These are phyloP conservation scores for Yamadazyma philogaea DNA, from an alignment of 805 yeast species.

Conservation along the genomic window DNA sequence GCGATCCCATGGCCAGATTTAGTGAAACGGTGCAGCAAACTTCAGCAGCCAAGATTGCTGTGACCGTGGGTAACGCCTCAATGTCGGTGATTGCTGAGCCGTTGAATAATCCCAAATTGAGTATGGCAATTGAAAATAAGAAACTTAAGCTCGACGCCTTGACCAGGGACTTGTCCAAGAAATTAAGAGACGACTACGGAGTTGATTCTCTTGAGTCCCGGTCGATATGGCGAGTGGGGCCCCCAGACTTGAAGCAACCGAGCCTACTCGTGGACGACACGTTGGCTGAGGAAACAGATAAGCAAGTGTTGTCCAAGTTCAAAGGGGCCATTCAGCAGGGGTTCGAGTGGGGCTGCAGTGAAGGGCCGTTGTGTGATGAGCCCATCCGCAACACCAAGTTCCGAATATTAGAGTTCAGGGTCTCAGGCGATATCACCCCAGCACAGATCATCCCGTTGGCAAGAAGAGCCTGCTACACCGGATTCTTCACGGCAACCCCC, in stretches of 20 bases:
- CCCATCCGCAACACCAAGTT: conserved; percentile 69
- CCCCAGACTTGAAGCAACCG: conserved; percentile 40
- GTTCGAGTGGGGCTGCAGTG: conserved; percentile 75
- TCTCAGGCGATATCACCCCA: conserved; percentile 44
- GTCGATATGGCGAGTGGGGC: conserved; percentile 75
- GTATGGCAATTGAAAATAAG: conserved; percentile 54
- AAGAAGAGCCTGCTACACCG: conserved; percentile 80
- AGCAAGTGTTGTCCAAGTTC: conserved; percentile 37
- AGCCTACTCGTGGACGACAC: conserved; percentile 70
- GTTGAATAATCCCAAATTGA: conserved; percentile 47
- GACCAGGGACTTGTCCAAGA: conserved; percentile 46
- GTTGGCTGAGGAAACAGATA: conserved; percentile 63
- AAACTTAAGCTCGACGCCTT: conserved; percentile 36
- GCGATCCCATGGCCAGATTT: conserved; percentile 80
- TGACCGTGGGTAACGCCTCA: conserved; percentile 49
- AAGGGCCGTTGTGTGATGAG: conserved; percentile 93
- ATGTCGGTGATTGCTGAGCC: conserved; percentile 80
- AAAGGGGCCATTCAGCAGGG: conserved; percentile 68
- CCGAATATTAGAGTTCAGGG: conserved; percentile 57
- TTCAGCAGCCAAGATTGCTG: conserved; percentile 66
- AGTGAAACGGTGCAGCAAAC: conserved; percentile 69
- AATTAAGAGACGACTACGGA: conserved; percentile 52
- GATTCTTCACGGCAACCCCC: conserved; percentile 75
- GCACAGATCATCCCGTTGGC: conserved; percentile 79
- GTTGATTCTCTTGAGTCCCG: conserved; percentile 88